Base-by-base conservation (phyloP, 2,329 filamentous ascomycete species). In the Blastomyces silverae region DNA sequence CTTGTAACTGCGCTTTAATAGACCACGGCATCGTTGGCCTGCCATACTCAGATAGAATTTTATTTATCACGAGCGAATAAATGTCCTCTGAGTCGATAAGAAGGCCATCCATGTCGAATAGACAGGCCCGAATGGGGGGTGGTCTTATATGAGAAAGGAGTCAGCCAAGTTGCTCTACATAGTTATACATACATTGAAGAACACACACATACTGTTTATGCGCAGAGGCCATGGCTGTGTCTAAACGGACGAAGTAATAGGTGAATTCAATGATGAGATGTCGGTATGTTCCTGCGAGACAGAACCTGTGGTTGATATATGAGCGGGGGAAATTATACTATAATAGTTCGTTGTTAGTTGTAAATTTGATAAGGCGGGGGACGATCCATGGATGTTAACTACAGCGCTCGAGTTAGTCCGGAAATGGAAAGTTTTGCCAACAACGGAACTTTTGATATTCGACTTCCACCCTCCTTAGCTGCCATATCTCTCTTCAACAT, bases 91-190 rank as follows among this genome's bases (percentile, higher is more conserved):
- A 92, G 78, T 97, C 88, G 74, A 99, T 89, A 25, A 99, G 85
- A 46, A 99, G 88, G 66, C 94, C 94, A 78, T 99, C 94, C 92
- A 97, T 97, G 81, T 99, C 94, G 77, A 99, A 97, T 69, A 99
- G 87, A 78, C 92, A 97, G 70, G 93, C 94, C 70, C 92, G 85
- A 66, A 97, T 83, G 58, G 89, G 87, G 25, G 90, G 89, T 76
- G 92, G 87, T 74, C 89, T 91, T 37, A n/a, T n/a, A n/a, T 60
- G 44, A 28, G 39, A 58, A 31, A 37, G 31, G 11, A n/a, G 58
- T 50, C 13, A 61, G 58, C 8, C 28, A 1, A 11, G 22, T 22
- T 13, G 57, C 44, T 22, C 25, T 25, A 44, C 3, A 6, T n/a
- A 44, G 22, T 3, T 8, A 46, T 28, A 44, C 0, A 4, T n/a